These are phyloP conservation scores for Oemleria cerasiformis DNA, from an alignment of 306 rosid species.

Conservation along the genomic window DNA sequence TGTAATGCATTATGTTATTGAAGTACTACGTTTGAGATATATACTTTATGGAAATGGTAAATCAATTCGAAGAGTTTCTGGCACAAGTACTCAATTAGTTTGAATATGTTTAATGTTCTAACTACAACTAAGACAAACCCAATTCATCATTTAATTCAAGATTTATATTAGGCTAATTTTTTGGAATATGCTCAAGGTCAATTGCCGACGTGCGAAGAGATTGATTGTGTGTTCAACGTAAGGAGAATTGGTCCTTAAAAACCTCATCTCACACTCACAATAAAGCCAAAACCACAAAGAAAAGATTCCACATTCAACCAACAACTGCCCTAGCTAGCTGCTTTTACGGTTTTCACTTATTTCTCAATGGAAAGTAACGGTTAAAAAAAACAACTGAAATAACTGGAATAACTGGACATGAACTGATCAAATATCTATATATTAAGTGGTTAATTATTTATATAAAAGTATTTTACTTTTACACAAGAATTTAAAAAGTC, in stretches of 20 bases:
- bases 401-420: slow-evolving; percentile 53
- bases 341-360: slow-evolving; percentile 22
- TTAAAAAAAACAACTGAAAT: slow-evolving; percentile 41
- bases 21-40: no score
- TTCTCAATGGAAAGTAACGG: not conserved
- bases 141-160: no score
- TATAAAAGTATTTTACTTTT: slow-evolving; percentile 4
- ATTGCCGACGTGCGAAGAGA: no score
- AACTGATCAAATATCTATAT: slow-evolving; percentile 14
- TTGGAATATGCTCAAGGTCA: no score
- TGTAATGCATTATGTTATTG: no score
- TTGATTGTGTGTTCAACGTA: no score
- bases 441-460: not conserved
- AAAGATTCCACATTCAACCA: slow-evolving; percentile 43
- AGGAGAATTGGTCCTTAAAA: slow-evolving; percentile 14
- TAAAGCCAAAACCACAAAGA: slow-evolving; percentile 33
- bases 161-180: no score
- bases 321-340: slow-evolving; percentile 10
- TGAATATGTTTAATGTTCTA: no score
- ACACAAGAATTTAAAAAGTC: slow-evolving; percentile 14
- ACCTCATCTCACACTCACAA: not conserved
- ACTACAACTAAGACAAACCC: no score
- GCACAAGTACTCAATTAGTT: no score
- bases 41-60: no score
- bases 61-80: no score